phyloP scores from a whole-genome alignment of 2,329 filamentous ascomycete species.

The Colletotrichum aenigma region DNA sequence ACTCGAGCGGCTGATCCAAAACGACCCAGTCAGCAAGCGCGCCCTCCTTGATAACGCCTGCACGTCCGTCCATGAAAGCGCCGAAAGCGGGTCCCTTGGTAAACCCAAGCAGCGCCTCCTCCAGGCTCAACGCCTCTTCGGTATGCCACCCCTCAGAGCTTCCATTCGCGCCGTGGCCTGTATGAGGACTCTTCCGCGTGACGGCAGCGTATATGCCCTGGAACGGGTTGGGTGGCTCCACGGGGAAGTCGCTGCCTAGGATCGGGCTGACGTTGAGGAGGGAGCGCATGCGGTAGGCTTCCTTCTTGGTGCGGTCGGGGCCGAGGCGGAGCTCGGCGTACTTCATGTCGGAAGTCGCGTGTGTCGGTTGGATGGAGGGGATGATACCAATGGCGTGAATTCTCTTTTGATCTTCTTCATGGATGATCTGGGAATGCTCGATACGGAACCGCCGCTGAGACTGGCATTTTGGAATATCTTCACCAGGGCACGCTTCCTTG shows the following conservation, averaged over 20 bases:
- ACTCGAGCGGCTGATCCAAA: conserved; percentile 62
- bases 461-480: conserved; percentile 54
- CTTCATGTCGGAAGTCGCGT: conserved; percentile 73
- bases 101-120: conserved; percentile 56
- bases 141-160: conserved; percentile 59
- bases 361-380: conserved; percentile 73
- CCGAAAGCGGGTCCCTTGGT: conserved; percentile 18
- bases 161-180: conserved; percentile 53
- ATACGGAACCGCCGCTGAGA: conserved; percentile 65
- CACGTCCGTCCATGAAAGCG: conserved; percentile 59
- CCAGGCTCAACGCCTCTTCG: conserved; percentile 61
- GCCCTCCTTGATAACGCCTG: conserved; percentile 63
- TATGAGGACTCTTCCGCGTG: conserved; percentile 62
- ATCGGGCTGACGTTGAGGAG: conserved; percentile 59
- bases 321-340: conserved; percentile 69
- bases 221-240: conserved; percentile 71
- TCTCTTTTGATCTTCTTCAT: conserved; percentile 65
- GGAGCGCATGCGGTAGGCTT: conserved; percentile 71
- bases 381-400: conserved; percentile 65
- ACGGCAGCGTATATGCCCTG: conserved; percentile 73
- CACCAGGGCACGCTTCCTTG: conserved; percentile 51
- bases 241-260: conserved; percentile 74
- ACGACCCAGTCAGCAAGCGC: conserved; percentile 75
- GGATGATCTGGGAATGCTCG: conserved; percentile 74
- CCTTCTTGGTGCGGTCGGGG: conserved; percentile 50